A percentile compares a stretch with the other conserved stretches of the same genome.
Evolutionary conservation across 2,329 filamentous ascomycete species (phyloP).

Genomic region (Fusarium compactum): DNA sequence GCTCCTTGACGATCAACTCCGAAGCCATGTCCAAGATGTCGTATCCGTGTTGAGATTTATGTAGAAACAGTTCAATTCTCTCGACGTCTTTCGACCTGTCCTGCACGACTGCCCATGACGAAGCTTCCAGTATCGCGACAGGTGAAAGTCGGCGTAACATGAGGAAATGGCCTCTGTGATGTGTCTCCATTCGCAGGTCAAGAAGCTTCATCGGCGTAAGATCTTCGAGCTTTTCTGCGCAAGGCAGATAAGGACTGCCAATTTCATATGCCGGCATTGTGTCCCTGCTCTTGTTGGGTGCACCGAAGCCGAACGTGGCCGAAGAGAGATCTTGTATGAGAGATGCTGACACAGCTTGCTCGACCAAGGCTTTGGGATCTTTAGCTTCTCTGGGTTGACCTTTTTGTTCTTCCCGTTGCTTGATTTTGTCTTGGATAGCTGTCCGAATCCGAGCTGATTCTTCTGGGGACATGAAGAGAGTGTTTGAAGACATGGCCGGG

Average conservation of each 20-base stretch:
- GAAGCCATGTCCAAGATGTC: constrained; percentile 52
- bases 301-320: constrained; percentile 27
- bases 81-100: constrained; percentile 43
- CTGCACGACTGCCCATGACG: constrained; percentile 51
- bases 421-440: constrained; percentile 36
- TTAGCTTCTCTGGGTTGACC: constrained; percentile 37
- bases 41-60: constrained; percentile 50
- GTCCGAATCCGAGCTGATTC: constrained; percentile 49
- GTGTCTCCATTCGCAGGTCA: constrained; percentile 48
- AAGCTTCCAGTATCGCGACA: constrained; percentile 40
- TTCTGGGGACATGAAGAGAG: constrained; percentile 50
- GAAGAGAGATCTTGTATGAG: constrained; percentile 52
- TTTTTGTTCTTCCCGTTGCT: constrained; percentile 40
- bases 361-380: constrained; percentile 37
- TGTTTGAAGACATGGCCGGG: constrained; percentile 2
- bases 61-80: constrained; percentile 50
- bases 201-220: constrained; percentile 44
- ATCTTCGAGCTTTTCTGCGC: constrained; percentile 29
- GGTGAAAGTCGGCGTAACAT: constrained; percentile 46
- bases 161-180: constrained; percentile 48
- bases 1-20: constrained; percentile 61
- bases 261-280: constrained; percentile 47
- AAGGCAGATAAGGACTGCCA: constrained; percentile 47
- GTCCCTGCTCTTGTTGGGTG: constrained; percentile 30
- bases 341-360: constrained; percentile 47